Percentiles rank a stretch among this genome's conserved stretches.
Conservation (phyloP, 75 land plant genomes). For the Azolla pinnata region DNA sequence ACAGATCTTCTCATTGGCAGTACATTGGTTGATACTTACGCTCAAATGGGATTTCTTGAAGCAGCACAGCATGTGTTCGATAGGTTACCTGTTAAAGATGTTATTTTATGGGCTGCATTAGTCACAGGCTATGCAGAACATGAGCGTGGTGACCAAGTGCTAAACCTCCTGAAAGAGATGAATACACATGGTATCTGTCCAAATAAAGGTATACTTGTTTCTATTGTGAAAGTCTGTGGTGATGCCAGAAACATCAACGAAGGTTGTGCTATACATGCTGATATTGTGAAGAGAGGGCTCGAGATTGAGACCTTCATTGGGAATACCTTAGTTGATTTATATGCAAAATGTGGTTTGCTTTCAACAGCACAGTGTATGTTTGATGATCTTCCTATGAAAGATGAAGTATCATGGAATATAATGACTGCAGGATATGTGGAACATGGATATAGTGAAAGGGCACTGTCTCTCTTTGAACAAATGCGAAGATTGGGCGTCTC, state of each 20-base stretch:
- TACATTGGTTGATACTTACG: too few species aligned
- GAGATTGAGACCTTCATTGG: constrained; percentile 5
- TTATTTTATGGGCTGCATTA: constrained; percentile 13
- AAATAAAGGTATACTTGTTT: not conserved
- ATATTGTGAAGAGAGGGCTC: constrained; percentile 9
- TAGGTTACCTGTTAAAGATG: constrained; percentile 9
- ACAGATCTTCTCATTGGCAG: too few species aligned
- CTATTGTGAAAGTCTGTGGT: constrained; percentile 2
- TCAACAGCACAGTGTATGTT: constrained; percentile 11
- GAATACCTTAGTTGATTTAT: constrained; percentile 14
- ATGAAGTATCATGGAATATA: constrained; percentile 17
- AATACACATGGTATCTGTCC: not conserved
- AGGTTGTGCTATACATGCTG: constrained; percentile 10
- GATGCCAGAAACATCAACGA: constrained; percentile 4
- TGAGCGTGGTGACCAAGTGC: constrained; percentile 11
- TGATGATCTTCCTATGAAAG: constrained; percentile 5
- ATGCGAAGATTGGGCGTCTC: constrained; percentile 14
- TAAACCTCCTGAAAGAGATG: constrained; percentile 7
- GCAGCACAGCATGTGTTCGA: constrained; percentile 16
- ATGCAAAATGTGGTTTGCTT: constrained; percentile 9
- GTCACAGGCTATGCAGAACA: constrained; percentile 9
- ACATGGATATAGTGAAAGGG: constrained; percentile 3
- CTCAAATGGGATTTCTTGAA: not conserved
- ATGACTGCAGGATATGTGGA: constrained; percentile 10
- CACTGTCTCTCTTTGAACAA: constrained; percentile 1